phyloP scores from a whole-genome alignment of 2,329 filamentous ascomycete genomes.

The Coniochaeta prunicola region DNA sequence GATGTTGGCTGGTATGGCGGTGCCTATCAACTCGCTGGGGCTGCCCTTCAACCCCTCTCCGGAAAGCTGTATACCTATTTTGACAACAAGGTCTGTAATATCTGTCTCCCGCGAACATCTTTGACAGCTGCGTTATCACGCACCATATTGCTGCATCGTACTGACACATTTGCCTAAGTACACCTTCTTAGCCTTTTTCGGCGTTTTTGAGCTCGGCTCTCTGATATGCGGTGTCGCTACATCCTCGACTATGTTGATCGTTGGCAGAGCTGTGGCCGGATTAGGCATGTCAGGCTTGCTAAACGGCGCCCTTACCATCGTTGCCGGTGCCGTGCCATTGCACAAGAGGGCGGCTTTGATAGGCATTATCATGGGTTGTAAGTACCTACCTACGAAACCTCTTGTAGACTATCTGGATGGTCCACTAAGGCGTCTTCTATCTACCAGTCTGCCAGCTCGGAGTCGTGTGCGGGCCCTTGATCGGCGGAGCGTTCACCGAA shows the following conservation, averaged over 20 bases:
- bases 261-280: slow-evolving; percentile 47
- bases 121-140: background rate
- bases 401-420: background rate
- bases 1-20: slow-evolving; percentile 17
- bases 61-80: slow-evolving; percentile 43
- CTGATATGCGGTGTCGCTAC: slow-evolving; percentile 43
- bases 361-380: slow-evolving; percentile 15
- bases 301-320: slow-evolving; percentile 45
- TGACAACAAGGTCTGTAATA: slow-evolving; percentile 23
- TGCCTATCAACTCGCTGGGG: slow-evolving; percentile 25
- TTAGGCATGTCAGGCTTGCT: slow-evolving; percentile 42
- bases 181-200: slow-evolving; percentile 32
- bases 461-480: slow-evolving; percentile 37
- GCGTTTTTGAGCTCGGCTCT: slow-evolving; percentile 48
- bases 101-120: slow-evolving; percentile 6
- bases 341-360: slow-evolving; percentile 25
- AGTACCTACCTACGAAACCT: background rate
- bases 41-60: slow-evolving; percentile 41
- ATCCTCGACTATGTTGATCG: slow-evolving; percentile 44
- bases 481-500: slow-evolving; percentile 34
- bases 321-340: slow-evolving; percentile 30
- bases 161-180: slow-evolving; percentile 16
- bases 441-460: slow-evolving; percentile 30
- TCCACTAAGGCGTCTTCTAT: background rate
- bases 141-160: background rate